These are phyloP conservation scores for Pleurotus salmoneostramineus DNA, from an alignment of 768 basidiomycete genomes.

Conservation along the genomic window DNA sequence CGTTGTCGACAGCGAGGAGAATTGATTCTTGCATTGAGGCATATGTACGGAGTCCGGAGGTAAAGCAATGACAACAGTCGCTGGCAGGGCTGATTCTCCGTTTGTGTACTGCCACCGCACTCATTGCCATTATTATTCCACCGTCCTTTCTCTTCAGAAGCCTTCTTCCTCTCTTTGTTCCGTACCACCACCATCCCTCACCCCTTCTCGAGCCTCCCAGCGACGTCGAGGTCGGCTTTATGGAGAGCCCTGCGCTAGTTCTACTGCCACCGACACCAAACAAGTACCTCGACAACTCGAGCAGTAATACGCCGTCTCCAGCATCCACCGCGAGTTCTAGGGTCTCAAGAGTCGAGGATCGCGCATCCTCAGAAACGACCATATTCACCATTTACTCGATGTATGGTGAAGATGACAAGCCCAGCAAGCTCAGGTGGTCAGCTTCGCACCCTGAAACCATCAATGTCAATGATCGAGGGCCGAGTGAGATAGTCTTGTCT, in stretches of 20 bases:
- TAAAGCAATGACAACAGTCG: neutral
- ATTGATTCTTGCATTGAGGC: neutral
- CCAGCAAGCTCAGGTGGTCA: constrained; percentile 15
- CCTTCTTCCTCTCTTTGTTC: neutral
- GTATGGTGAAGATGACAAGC: constrained; percentile 59
- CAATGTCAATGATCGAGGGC: neutral
- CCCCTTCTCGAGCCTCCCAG: neutral
- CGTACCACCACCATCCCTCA: neutral
- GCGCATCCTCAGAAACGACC: constrained; percentile 66
- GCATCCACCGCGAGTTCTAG: constrained; percentile 14
- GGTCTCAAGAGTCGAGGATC: constrained; percentile 35
- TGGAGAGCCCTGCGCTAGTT: constrained; percentile 6
- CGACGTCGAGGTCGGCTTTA: constrained; percentile 3
- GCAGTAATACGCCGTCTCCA: neutral
- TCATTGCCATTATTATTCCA: neutral
- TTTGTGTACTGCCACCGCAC: constrained; percentile 7
- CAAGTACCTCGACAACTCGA: neutral
- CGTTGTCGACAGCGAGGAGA: neutral
- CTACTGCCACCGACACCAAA: constrained; percentile 3
- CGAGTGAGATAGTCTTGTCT: constrained; percentile 4
- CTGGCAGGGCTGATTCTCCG: neutral
- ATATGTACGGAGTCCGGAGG: neutral
- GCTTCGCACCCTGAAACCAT: constrained; percentile 6
- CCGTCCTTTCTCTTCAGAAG: constrained; percentile 3
- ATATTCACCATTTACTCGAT: constrained; percentile 86